Percentiles rank a stretch among this genome's conserved stretches.
These are phyloP conservation scores for Hypsizygus marmoreus DNA, from an alignment of 768 basidiomycete genomes.

Conservation along the genomic window DNA sequence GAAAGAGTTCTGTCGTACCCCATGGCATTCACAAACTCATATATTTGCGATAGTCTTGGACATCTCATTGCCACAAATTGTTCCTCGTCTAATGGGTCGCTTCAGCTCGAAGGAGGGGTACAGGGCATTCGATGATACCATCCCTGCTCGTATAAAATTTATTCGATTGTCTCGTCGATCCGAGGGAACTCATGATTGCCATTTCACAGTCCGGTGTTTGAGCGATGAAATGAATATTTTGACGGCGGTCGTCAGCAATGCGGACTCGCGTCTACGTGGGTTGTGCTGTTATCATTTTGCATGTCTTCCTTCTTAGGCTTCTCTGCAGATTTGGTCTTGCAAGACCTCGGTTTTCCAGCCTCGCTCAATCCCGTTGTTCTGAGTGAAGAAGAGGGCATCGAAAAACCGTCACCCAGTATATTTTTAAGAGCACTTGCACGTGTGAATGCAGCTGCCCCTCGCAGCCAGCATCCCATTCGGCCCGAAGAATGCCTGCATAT, in stretches of 20 bases:
- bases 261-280: slow-evolving; percentile 74
- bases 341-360: slow-evolving; percentile 56
- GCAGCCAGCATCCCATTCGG: slow-evolving; percentile 23
- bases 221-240: slow-evolving; percentile 42
- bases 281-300: slow-evolving; percentile 24
- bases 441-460: too few species aligned
- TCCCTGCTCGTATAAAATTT: slow-evolving; percentile 43
- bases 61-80: slow-evolving; percentile 53
- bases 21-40: not conserved
- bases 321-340: slow-evolving; percentile 47
- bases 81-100: slow-evolving; percentile 57
- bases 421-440: slow-evolving; percentile 49
- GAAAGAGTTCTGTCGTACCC: slow-evolving; percentile 17
- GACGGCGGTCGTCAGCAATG: slow-evolving; percentile 71
- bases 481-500: slow-evolving; percentile 62
- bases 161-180: not conserved
- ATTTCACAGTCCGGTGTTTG: slow-evolving; percentile 45
- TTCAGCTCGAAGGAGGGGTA: slow-evolving; percentile 79
- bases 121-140: slow-evolving; percentile 53
- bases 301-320: slow-evolving; percentile 1
- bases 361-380: slow-evolving; percentile 59
- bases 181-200: slow-evolving; percentile 2
- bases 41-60: slow-evolving; percentile 52
- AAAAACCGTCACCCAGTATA: slow-evolving; percentile 67
- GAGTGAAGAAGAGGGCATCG: slow-evolving; percentile 68